These are phyloP conservation scores for Cryptococcus deneoformans DNA, from an alignment of 1,284 basidiomycete genomes.

Conservation along the genomic window DNA sequence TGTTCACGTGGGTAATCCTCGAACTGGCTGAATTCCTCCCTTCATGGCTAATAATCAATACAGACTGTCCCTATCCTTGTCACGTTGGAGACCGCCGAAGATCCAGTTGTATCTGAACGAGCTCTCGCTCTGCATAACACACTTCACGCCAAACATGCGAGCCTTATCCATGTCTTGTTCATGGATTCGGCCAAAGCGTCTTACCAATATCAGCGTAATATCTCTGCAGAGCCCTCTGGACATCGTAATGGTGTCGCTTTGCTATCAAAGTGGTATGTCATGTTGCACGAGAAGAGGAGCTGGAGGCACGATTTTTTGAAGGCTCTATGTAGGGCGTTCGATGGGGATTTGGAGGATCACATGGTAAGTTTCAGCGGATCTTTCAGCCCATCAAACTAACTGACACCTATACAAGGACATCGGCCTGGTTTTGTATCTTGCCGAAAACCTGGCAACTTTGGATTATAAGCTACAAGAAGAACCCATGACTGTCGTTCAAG, in stretches of 20 bases:
- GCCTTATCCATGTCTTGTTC: constrained; percentile 82
- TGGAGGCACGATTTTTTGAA: constrained; percentile 82
- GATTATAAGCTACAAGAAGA: constrained; percentile 97
- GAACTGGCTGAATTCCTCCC: not conserved
- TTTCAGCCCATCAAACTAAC: not conserved
- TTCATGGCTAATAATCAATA: constrained; percentile 1
- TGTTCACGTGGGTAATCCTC: constrained; percentile 60
- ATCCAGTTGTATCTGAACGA: constrained; percentile 61
- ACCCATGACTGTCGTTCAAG: constrained; percentile 76
- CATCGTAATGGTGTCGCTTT: constrained; percentile 55
- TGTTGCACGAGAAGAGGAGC: constrained; percentile 84
- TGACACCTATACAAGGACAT: constrained; percentile 54
- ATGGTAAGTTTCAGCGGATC: constrained; percentile 4
- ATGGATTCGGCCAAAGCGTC: constrained; percentile 72
- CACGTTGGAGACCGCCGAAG: constrained; percentile 82
- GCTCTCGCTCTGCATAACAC: constrained; percentile 78
- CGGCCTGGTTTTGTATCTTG: constrained; percentile 82
- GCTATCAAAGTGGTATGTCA: constrained; percentile 83
- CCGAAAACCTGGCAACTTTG: constrained; percentile 86
- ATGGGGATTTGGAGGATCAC: constrained; percentile 54
- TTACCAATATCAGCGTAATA: constrained; percentile 75
- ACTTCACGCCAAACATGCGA: constrained; percentile 84
- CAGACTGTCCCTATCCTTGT: constrained; percentile 93
- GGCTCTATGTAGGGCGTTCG: constrained; percentile 74
- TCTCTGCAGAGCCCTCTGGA: constrained; percentile 49